These are phyloP conservation scores for Farysia itapuensis DNA, from an alignment of 1,284 basidiomycete species.

Conservation along the genomic window DNA sequence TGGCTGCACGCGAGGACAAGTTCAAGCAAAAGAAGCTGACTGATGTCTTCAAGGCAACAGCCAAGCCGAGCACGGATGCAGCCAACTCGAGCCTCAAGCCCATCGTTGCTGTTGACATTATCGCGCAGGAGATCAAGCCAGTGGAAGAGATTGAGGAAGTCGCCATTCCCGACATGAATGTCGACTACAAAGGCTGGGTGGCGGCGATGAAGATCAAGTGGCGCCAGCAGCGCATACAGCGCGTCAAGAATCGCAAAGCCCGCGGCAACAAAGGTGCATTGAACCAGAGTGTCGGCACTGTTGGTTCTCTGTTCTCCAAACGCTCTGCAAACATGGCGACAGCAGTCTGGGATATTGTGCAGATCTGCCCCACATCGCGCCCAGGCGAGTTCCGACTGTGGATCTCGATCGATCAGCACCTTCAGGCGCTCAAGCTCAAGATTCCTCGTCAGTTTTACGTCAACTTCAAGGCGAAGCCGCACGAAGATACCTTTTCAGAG, in stretches of 20 bases:
- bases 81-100: conserved; percentile 24
- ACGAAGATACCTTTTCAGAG: conserved; percentile 68
- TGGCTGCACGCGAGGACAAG: conserved; percentile 86
- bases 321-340: conserved; percentile 69
- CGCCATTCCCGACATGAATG: conserved; percentile 50
- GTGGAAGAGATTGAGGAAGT: conserved; percentile 26
- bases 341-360: conserved; percentile 87
- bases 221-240: conserved; percentile 66
- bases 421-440: conserved; percentile 77
- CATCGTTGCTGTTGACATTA: conserved; percentile 5
- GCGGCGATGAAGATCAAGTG: conserved; percentile 78
- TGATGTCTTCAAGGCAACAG: conserved; percentile 77
- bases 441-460: conserved; percentile 91
- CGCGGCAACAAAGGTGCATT: conserved; percentile 5
- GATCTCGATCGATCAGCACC: conserved; percentile 79
- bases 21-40: conserved; percentile 98
- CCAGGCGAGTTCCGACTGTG: conserved; percentile 86
- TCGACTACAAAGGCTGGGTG: conserved; percentile 78
- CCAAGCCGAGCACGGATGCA: conserved; percentile 15
- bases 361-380: conserved; percentile 76
- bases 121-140: conserved; percentile 3
- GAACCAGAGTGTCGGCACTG: conserved; percentile 29
- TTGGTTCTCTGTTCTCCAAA: conserved; percentile 74
- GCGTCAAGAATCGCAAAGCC: conserved; percentile 61
- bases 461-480: conserved; percentile 74